These are phyloP conservation scores for Panicum miliaceum DNA, from an alignment of 176 grass and related monocot genomes.

Conservation along the genomic window DNA sequence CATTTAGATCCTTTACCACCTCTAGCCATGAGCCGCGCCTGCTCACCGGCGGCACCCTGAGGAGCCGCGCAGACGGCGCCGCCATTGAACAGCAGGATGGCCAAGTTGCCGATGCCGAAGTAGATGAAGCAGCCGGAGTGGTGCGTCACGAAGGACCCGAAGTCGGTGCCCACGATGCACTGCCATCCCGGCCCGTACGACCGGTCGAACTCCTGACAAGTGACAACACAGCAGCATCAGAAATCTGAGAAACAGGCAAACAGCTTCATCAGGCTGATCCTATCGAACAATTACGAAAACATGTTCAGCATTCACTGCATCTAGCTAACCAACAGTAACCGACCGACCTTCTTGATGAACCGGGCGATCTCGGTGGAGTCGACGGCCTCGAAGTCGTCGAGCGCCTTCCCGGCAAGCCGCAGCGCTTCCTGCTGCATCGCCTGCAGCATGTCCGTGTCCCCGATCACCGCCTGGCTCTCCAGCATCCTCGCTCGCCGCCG, in stretches of 20 bases:
- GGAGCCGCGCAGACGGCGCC: background rate
- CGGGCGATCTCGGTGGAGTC: slow-evolving; percentile 57
- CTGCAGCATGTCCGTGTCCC: slow-evolving; percentile 59
- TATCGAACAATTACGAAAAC: background rate
- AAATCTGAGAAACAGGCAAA: background rate
- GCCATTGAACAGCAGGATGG: slow-evolving; percentile 65
- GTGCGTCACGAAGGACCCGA: slow-evolving; percentile 71
- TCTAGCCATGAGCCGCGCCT: background rate
- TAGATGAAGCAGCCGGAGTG: slow-evolving; percentile 67
- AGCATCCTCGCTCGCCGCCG: slow-evolving; percentile 37
- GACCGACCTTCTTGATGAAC: slow-evolving; percentile 62
- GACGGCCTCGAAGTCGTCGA: slow-evolving; percentile 57
- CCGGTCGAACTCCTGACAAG: slow-evolving; percentile 54
- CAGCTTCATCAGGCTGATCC: background rate
- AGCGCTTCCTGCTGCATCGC: slow-evolving; percentile 57
- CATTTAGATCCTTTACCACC: no score
- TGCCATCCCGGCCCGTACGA: slow-evolving; percentile 58
- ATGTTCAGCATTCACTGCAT: background rate
- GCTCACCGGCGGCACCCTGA: background rate
- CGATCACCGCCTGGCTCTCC: slow-evolving; percentile 73
- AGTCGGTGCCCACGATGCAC: slow-evolving; percentile 65
- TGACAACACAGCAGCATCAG: background rate
- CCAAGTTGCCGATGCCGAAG: slow-evolving; percentile 65
- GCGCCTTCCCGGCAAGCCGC: slow-evolving; percentile 53
- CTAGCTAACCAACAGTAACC: no score